Conservation (phyloP, 2,329 filamentous ascomycete genomes). For the Sporothrix pseudoabietina region DNA sequence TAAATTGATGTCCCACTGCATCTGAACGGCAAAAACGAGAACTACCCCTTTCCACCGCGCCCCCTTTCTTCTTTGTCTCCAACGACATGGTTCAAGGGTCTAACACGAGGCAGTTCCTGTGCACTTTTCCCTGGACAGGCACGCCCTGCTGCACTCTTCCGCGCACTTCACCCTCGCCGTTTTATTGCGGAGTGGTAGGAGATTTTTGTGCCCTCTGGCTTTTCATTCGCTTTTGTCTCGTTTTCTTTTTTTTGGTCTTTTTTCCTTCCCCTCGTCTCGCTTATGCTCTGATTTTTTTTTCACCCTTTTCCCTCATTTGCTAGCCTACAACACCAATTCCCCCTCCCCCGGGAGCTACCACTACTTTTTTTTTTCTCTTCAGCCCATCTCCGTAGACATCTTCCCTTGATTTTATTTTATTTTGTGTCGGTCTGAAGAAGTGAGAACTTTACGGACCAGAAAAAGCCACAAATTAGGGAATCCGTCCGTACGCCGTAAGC, state of each 20-base stretch:
- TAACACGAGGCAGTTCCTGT: conserved; percentile 34
- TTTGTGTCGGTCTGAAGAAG: not conserved
- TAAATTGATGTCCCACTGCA: not conserved
- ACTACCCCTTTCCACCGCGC: conserved; percentile 26
- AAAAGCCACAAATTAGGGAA: not conserved
- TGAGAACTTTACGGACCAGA: not conserved
- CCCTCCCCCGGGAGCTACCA: not conserved
- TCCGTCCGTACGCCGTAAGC: conserved; percentile 2
- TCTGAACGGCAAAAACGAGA: not conserved
- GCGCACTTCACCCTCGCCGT: conserved; percentile 1
- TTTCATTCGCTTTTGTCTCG: not conserved
- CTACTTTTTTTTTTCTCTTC: not conserved
- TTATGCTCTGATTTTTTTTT: not conserved
- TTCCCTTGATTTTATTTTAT: not conserved
- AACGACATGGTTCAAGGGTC: conserved; percentile 49
- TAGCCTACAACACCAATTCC: not conserved
- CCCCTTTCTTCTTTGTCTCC: conserved; percentile 35
- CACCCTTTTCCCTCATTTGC: not conserved
- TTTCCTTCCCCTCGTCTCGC: not conserved
- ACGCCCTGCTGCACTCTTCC: conserved; percentile 11
- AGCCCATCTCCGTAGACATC: not conserved
- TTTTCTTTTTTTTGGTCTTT: conserved; percentile 2
- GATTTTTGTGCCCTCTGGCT: conserved; percentile 8
- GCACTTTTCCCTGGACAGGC: conserved; percentile 5
- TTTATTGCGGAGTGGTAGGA: not conserved